Percentiles rank a stretch among this genome's conserved stretches.
phyloP scores from a whole-genome alignment of 2,329 filamentous ascomycete species.

The Chrysosporium queenslandicum region DNA sequence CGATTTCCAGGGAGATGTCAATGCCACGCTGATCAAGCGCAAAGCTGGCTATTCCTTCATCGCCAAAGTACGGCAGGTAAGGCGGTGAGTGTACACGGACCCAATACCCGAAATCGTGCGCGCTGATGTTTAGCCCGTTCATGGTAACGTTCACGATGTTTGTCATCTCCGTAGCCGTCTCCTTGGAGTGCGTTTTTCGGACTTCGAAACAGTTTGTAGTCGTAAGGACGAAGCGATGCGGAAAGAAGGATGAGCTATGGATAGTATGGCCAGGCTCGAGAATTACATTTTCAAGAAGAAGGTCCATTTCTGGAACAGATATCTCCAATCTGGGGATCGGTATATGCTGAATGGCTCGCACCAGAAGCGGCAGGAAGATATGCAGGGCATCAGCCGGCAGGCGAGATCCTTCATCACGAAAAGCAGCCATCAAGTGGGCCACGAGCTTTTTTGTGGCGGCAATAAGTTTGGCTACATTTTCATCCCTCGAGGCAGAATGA shows the following conservation, averaged over 20 bases:
- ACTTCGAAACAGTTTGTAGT: constrained; percentile 82
- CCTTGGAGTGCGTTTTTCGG: constrained; percentile 59
- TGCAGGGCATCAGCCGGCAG: constrained; percentile 66
- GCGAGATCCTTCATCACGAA: constrained; percentile 56
- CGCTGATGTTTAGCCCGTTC: constrained; percentile 71
- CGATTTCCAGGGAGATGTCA: constrained; percentile 74
- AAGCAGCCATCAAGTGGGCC: constrained; percentile 56
- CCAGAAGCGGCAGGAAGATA: constrained; percentile 66
- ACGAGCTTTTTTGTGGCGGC: constrained; percentile 58
- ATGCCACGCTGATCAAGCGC: constrained; percentile 76
- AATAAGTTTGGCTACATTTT: constrained; percentile 59
- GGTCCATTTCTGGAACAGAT: constrained; percentile 69
- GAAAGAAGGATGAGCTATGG: constrained; percentile 79
- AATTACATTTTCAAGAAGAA: constrained; percentile 82
- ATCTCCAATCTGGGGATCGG: constrained; percentile 87
- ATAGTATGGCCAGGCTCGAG: constrained; percentile 77
- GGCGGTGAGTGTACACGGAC: constrained; percentile 63
- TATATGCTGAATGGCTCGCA: constrained; percentile 72
- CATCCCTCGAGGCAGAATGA: constrained; percentile 58
- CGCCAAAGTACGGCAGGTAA: constrained; percentile 57
- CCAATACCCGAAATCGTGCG: constrained; percentile 85
- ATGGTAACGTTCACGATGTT: constrained; percentile 68
- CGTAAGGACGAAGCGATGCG: constrained; percentile 68
- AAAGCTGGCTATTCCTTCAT: constrained; percentile 79
- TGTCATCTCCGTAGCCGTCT: constrained; percentile 56